Evolutionary conservation across 148 eudicot species (phyloP), one percentile per base, ranked within the genome.

Genomic region (Vaccinium darrowii): DNA sequence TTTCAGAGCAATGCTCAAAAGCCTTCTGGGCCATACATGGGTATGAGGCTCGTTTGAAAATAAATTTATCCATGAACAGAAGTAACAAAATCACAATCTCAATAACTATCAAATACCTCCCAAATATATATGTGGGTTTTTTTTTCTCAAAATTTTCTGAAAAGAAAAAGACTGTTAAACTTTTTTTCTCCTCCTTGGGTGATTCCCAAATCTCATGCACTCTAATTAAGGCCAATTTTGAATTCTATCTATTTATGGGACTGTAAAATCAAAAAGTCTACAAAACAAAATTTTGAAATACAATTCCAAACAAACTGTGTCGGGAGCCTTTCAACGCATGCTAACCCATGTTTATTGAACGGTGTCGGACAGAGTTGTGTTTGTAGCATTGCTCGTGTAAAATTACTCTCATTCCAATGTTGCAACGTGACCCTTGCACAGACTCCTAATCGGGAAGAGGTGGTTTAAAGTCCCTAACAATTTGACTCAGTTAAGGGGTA

Each of bases 21-120:
- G 47, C 47, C 6, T 43, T 43, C 9, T 51, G 1, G 69, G 8
- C 27, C 69, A 62, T 21, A 8, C n/a, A 2, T 62, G 8, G 27
- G n/a, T 62, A 23, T 21, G 67, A 21, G 27, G 21, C 25, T 62
- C 10, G 2, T 21, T 9, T 19, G n/a, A 69, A 16, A 74, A 54
- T 25, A 74, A 25, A 60, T 30, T 53, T 15, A n/a, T 49, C 13
- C 56, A 76, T 23, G 81, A 80, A 62, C 50, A 72, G 80, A 86
- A 78, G 58, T 83, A 62, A 80, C 78, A 83, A 74, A 60, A 60
- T 58, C 49, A 15, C 49, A 43, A 18, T 58, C 74, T 84, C 63
- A 87, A 49, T 39, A 5, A 73, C 21, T 7, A 67, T 10, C n/a
- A 23, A 71, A 80, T 5, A 43, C 21, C 67, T 81, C 36, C 43